Evolutionary conservation across 768 basidiomycete species (phyloP), one percentile per base, ranked within the genome.

Genomic region (Rhizopogon rudus): DNA sequence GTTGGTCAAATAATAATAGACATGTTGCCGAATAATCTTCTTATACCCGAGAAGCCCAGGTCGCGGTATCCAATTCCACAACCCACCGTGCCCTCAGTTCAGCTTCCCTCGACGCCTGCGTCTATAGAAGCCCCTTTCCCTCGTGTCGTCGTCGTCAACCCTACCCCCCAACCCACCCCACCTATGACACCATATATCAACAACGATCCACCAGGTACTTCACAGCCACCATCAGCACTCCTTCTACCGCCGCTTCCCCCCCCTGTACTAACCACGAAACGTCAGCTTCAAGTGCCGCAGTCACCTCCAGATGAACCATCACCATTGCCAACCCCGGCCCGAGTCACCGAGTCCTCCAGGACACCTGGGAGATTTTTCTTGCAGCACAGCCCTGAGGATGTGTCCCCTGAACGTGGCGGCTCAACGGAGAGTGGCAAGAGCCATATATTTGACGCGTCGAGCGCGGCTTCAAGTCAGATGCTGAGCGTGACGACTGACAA

Each of bases 161-260:
- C 88, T 16, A 90, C 88, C 0, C 88, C 88, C 3, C 86, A 85
- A 59, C 87, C 85, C 1, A 91, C 90, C 1, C 88, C 90, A 6
- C 90, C 89, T 3, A 78, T 83, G 1, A 88, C 87, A 1, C 88
- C 87, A 8, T 65, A 76, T 50, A 61, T 78, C 52, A 65, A 65
- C 25, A 57, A 70, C 48, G 53, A 58, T 31, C 57, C 35, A 10
- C 63, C 57, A 51, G 58, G 57, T 39, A 60, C 35, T 42, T 67
- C 55, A 51, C 71, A 64, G 37, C 66, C 63, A 14, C 65, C 55
- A 25, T 64, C 65, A 43, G 54, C 61, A 3, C 63, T 63, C 53
- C 69, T 63, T 50, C 65, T 63, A 17, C 75, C 61, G 46, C 73
- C 60, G 46, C 58, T 69, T 4, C 58, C 73, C 56, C 60, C 70